Evolutionary conservation across 2,329 filamentous ascomycete genomes (phyloP), one percentile per base, ranked within the genome.

Genomic region (Penicillium griseofulvum): DNA sequence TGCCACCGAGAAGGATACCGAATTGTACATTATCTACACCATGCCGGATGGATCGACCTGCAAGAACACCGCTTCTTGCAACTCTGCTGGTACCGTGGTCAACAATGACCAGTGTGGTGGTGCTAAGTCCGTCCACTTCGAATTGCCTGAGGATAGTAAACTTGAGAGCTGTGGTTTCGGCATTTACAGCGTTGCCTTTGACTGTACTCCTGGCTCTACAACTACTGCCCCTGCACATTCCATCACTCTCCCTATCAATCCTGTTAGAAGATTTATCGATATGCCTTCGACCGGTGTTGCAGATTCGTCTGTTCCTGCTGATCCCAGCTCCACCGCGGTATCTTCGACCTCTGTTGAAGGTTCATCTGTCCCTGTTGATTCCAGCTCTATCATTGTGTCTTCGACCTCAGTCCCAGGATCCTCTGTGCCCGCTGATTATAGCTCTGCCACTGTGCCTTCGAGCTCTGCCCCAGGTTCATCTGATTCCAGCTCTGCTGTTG

Each of bases 21-120:
- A 92, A 60, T 78, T 97, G 51, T 86, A 93, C 74, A 91, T 96
- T 79, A 83, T 90, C 79, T 97, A 93, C 77, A 82, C 80, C 67
- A 96, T 97, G 91, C 82, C 85, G 2, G 90, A 93, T 71, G 89
- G 89, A 65, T 87, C 84, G 14, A 83, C 75, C 57, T 97, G 93
- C 86, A 93, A 89, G 78, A 88, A 95, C 67, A 85, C 84, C 59
- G 79, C 83, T 62, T 70, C 80, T 49, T 95, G 90, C 83, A 83
- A 80, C 61, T 78, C 81, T 52, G 78, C 81, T 16, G 90, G 90
- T 67, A 87, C 85, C 55, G 83, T 82, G 44, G 81, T 97, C 66
- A 77, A 84, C 76, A 97, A 97, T 83, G 84, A 80, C 58, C 91
- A 97, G 81, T 97, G 93, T 73, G 93, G 91, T 83, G 92, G 92